Evolutionary conservation across 2,329 filamentous ascomycete genomes (phyloP).

Genomic region (Fusarium pininemorale): DNA sequence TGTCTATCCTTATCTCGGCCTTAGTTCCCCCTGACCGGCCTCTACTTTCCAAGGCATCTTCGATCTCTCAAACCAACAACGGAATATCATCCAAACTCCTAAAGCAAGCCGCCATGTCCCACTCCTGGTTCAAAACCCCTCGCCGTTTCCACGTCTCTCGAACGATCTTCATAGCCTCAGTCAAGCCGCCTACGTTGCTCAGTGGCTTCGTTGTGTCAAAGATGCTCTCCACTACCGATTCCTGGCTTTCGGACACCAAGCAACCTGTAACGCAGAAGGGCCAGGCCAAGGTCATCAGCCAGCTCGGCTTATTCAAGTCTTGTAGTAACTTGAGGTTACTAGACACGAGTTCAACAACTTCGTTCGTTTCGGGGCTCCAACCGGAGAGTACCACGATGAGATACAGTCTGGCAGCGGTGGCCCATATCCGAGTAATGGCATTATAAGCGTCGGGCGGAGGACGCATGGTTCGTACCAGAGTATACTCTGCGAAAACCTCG

Average conservation of each 20-base stretch:
- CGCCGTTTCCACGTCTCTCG: neutral
- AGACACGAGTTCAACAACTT: neutral
- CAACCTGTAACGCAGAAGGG: constrained; percentile 17
- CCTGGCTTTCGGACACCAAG: neutral
- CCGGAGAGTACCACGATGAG: neutral
- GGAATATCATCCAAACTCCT: neutral
- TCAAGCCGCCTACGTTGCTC: neutral
- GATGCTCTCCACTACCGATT: neutral
- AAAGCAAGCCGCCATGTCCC: constrained; percentile 48
- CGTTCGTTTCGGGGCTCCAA: neutral
- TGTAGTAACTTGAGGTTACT: neutral
- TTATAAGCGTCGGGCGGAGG: neutral
- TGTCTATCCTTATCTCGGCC: no score
- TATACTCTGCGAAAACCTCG: neutral
- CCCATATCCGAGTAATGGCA: constrained; percentile 3
- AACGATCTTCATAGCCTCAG: neutral
- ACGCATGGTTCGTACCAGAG: neutral
- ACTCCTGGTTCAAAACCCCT: neutral
- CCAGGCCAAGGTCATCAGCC: neutral
- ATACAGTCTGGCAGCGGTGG: neutral
- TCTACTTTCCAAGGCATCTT: neutral
- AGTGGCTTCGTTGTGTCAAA: neutral
- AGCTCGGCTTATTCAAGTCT: neutral
- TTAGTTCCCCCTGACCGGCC: accelerated
- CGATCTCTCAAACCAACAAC: neutral